Base-by-base conservation (phyloP, 305 asterid species). In the Ajuga reptans region DNA sequence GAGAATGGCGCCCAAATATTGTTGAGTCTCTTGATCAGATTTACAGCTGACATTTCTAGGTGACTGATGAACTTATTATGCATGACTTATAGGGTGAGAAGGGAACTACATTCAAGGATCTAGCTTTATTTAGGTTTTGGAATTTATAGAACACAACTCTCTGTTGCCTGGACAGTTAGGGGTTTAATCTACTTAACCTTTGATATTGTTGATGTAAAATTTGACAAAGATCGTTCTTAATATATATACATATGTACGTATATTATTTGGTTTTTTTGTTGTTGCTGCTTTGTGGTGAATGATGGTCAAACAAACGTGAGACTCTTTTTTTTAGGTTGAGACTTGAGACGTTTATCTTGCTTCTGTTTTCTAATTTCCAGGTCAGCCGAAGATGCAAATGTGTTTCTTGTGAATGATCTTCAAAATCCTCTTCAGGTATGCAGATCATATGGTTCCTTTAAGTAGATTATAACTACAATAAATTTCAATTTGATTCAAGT, bases 361-460 rank as follows among this genome's bases (percentile, higher is more conserved):
- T 54, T 60, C 43, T 37, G 68, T 66, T 65, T 27, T 51, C 64
- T 55, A 72, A 50, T 82, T 71, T 82, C 68, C 92, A 94, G 99
- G 88, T 94, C 99, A 46, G 87, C 87, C 50, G 97, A 91, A 79
- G 99, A 94, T 77, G 88, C 96, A 63, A 94, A 94, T 78, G 90
- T 89, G 39, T 91, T 89, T 80, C 94, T 94, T 65, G 98, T 94
- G 78, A 94, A 94, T 74, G 97, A 94, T 82, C 84, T 88, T 68
- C 90, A 85, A 75, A 88, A 84, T 81, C 99, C 96, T 53, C 95
- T 94, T 62, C 99, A 94, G 99, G 99, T 94, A 74, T 70, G 78
- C 52, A 16, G 69, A 57, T 29, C 41, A 66, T 61, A 39, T 50
- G 54, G 51, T 50, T 64, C 47, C 75, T 66, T 72, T 29, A 15